Evolutionary conservation across 202 grass and related monocot genomes (phyloP), one percentile per base, ranked within the genome.

Genomic region (Sporobolus alterniflorus): DNA sequence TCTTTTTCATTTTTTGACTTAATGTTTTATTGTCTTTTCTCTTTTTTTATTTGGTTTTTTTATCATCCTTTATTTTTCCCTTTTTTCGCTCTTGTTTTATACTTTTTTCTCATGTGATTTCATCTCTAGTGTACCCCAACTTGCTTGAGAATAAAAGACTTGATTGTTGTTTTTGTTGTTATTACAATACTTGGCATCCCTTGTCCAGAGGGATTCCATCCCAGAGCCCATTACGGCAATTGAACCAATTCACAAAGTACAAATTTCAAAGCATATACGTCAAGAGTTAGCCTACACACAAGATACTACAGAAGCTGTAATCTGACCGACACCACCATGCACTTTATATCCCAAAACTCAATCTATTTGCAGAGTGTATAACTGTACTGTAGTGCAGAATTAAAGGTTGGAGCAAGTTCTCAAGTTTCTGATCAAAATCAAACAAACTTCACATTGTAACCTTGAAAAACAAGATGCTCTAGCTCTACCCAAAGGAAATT

Each of bases 151-250:
- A n/a, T n/a, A n/a, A n/a, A n/a, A n/a, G n/a, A n/a, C n/a, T n/a
- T n/a, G n/a, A n/a, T n/a, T n/a, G n/a, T n/a, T n/a, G n/a, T n/a
- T n/a, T n/a, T n/a, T n/a, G n/a, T n/a, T n/a, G n/a, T n/a, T n/a
- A n/a, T n/a, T n/a, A 69, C 18, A 36, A 40, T 76, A 64, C 46
- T 70, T 64, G 42, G 52, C 71, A 81, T 81, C 43, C 43, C 77
- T 76, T n/a, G 61, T 78, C 60, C 54, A 74, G 68, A 78, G n/a
- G 22, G 70, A 44, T 54, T n/a, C n/a, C n/a, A n/a, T n/a, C 66
- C 66, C 36, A 82, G 16, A 33, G 44, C 36, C 36, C 59, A 71
- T 74, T 79, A 51, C 34, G 39, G 4, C 36, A 61, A 76, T 42
- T 55, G 5, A 60, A 51, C 24, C 30, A 78, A 54, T 69, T 70